Percentiles rank a stretch among this genome's conserved stretches.
Evolutionary conservation across 305 asterid genomes (phyloP).

Genomic region (Solanum chacoense): DNA sequence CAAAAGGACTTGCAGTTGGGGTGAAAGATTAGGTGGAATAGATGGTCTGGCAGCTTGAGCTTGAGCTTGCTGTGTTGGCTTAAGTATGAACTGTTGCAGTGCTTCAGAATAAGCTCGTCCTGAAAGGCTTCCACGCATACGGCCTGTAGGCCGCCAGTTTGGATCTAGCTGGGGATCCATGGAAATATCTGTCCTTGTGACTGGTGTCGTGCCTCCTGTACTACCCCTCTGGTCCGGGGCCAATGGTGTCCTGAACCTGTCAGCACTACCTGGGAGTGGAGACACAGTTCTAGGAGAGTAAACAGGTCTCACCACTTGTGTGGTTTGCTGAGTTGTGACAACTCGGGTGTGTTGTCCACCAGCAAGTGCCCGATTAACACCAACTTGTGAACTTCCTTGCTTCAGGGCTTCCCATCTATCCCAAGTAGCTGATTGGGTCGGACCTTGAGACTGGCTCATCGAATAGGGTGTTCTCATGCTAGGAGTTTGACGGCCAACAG

Average conservation of each 20-base stretch:
- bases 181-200: conserved; percentile 13
- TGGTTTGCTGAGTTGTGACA: conserved; percentile 13
- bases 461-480: conserved; percentile 6
- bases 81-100: conserved; percentile 25
- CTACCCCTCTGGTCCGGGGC: conserved; percentile 23
- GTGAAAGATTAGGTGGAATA: conserved; percentile 11
- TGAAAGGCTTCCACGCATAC: conserved; percentile 90
- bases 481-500: conserved; percentile 1
- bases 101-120: conserved; percentile 67
- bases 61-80: conserved; percentile 49
- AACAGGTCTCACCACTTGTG: not conserved
- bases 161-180: conserved; percentile 21
- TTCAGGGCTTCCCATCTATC: conserved; percentile 3
- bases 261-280: conserved; percentile 16
- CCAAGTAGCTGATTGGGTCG: conserved; percentile 15
- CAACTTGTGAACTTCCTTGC: conserved; percentile 18
- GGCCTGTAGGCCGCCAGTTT: conserved; percentile 67
- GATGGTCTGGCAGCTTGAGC: conserved; percentile 40
- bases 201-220: conserved; percentile 8
- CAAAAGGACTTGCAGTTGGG: conserved; percentile 23
- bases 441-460: conserved; percentile 19
- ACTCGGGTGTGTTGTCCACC: conserved; percentile 20
- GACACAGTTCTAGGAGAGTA: conserved; percentile 6
- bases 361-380: conserved; percentile 6
- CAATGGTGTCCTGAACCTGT: conserved; percentile 11